Conservation (phyloP, 2,329 filamentous ascomycete species). For the Ceratocystis eucalypticola region DNA sequence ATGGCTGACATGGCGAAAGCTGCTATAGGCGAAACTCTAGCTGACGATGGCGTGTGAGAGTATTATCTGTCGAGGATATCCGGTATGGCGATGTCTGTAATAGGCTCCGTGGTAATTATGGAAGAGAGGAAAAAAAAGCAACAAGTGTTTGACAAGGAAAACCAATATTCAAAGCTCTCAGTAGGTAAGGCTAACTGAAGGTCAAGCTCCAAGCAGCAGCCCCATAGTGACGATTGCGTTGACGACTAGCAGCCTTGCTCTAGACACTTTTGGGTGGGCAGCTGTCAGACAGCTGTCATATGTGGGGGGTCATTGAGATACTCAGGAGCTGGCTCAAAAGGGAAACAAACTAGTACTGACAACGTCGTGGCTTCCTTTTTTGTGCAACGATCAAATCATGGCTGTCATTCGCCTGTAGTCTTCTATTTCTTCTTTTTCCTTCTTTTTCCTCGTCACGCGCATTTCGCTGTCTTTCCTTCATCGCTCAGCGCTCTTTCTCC, state of each 20-base stretch:
- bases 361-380: conserved; percentile 2
- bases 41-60: not conserved
- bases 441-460: not conserved
- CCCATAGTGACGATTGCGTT: conserved; percentile 16
- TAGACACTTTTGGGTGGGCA: not conserved
- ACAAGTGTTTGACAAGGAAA: not conserved
- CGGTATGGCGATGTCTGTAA: not conserved
- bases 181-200: not conserved
- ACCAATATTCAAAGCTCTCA: conserved; percentile 7
- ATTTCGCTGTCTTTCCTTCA: not conserved
- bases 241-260: conserved; percentile 38
- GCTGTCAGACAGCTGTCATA: not conserved
- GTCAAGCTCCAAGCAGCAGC: not conserved
- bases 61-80: not conserved
- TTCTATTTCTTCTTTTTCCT: not conserved
- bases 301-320: not conserved
- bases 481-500: not conserved
- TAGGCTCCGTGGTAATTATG: not conserved
- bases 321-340: conserved; percentile 14
- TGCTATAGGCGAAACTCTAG: not conserved
- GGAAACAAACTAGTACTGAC: conserved; percentile 1
- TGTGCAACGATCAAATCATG: not conserved
- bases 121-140: not conserved
- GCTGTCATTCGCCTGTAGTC: not conserved
- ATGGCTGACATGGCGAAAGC: conserved; percentile 42